Evolutionary conservation across 2,329 filamentous ascomycete species (phyloP).

Genomic region (Calonectria honghensis): DNA sequence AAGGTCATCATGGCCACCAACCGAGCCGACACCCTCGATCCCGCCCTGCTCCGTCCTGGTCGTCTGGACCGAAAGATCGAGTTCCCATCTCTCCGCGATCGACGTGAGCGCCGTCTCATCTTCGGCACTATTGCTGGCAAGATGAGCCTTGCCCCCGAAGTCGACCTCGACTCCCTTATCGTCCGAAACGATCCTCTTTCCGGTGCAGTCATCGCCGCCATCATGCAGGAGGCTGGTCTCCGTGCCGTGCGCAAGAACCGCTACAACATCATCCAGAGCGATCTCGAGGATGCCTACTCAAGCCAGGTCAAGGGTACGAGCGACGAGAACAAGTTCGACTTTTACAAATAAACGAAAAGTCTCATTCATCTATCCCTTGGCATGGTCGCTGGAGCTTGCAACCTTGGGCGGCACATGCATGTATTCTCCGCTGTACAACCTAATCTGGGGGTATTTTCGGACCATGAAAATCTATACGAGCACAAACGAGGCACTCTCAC

Average conservation of each 20-base stretch:
- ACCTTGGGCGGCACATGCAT: constrained; percentile 37
- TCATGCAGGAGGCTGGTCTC: constrained; percentile 99
- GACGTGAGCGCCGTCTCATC: constrained; percentile 95
- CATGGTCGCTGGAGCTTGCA: constrained; percentile 18
- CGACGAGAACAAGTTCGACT: constrained; percentile 88
- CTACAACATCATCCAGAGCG: constrained; percentile 98
- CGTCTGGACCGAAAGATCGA: constrained; percentile 99
- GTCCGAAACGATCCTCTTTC: constrained; percentile 97
- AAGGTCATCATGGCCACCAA: constrained; percentile 99
- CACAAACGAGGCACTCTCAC: constrained; percentile 19
- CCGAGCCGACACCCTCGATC: constrained; percentile 96
- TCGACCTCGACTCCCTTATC: constrained; percentile 96
- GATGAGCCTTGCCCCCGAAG: constrained; percentile 98
- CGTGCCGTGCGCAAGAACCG: constrained; percentile 97
- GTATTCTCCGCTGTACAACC: constrained; percentile 52
- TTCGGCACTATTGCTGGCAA: constrained; percentile 97
- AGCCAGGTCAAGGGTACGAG: constrained; percentile 91
- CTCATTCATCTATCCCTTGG: constrained; percentile 28
- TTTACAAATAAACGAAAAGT: constrained; percentile 81
- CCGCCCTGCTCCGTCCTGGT: constrained; percentile 93
- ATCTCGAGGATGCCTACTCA: constrained; percentile 97
- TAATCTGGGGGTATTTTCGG: constrained; percentile 40
- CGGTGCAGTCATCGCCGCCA: constrained; percentile 96
- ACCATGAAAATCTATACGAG: constrained; percentile 31
- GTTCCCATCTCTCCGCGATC: constrained; percentile 95